These are phyloP conservation scores for Rheum nobile DNA, from an alignment of 148 eudicot genomes.

Conservation along the genomic window DNA sequence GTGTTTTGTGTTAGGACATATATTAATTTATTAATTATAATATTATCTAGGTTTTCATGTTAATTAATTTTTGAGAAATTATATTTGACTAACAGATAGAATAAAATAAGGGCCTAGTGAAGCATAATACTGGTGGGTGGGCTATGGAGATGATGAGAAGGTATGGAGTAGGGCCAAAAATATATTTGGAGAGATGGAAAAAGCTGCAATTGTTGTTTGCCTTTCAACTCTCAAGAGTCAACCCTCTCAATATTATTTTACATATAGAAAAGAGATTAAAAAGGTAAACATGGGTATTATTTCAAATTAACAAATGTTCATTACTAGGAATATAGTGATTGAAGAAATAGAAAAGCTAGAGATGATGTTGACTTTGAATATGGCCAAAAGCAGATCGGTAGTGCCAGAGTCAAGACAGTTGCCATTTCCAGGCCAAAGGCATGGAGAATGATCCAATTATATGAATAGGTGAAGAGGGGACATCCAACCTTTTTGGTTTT, in stretches of 20 bases:
- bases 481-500: background rate
- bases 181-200: background rate
- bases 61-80: no score
- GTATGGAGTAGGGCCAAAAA: background rate
- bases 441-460: background rate
- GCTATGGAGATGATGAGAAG: background rate
- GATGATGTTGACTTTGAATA: background rate
- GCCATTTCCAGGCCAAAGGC: background rate
- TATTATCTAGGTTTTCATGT: no score
- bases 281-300: background rate
- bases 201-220: background rate
- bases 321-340: background rate
- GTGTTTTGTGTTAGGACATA: background rate
- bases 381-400: background rate
- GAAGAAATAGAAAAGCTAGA: background rate
- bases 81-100: no score
- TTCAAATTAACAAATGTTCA: background rate
- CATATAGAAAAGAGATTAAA: background rate
- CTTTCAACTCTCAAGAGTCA: conserved; percentile 2
- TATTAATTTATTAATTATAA: no score
- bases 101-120: background rate
- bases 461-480: background rate
- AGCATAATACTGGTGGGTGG: background rate
- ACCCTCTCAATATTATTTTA: background rate
- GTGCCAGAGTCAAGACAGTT: background rate